A percentile compares a stretch with the other conserved stretches of the same genome.
phyloP scores from a whole-genome alignment of 2,329 filamentous ascomycete genomes.

The Cladosporium halotolerans region DNA sequence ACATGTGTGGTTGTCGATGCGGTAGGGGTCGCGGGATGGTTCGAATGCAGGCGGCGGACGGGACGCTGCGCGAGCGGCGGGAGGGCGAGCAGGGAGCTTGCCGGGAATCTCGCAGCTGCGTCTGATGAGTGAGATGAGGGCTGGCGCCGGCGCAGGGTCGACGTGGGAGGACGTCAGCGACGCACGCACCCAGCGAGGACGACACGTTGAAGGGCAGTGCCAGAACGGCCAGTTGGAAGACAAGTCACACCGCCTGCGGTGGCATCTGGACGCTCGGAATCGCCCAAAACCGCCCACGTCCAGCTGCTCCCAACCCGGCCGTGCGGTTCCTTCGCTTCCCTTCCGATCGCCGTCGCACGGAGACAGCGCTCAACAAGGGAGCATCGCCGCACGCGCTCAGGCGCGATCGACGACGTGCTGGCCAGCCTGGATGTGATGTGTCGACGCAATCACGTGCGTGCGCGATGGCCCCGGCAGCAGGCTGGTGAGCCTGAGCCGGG shows the following conservation, averaged over 20 bases:
- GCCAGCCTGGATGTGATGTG: neutral
- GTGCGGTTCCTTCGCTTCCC: conserved; percentile 8
- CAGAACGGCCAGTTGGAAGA: neutral
- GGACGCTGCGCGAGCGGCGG: neutral
- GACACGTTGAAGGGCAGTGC: neutral
- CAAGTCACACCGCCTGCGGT: conserved; percentile 6
- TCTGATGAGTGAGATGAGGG: conserved; percentile 8
- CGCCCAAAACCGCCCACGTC: neutral
- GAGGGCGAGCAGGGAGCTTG: neutral
- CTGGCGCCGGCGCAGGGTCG: conserved; percentile 4
- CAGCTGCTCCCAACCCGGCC: neutral
- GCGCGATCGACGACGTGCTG: too few relatives aligned
- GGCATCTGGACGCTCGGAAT: neutral
- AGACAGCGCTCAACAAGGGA: conserved; percentile 9
- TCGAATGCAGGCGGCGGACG: neutral
- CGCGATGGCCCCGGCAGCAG: too few relatives aligned
- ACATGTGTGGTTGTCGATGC: too few relatives aligned
- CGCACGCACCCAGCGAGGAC: neutral
- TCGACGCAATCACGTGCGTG: neutral
- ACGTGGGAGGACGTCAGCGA: conserved; percentile 8
- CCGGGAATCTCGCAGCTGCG: conserved; percentile 2
- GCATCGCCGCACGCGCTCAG: neutral
- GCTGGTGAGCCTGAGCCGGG: too few relatives aligned
- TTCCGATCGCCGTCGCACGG: neutral
- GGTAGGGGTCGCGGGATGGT: too few relatives aligned